A percentile compares a stretch with the other conserved stretches of the same genome.
phyloP scores from a whole-genome alignment of 1,139 yeast species.

The Lipomyces yarrowii region DNA sequence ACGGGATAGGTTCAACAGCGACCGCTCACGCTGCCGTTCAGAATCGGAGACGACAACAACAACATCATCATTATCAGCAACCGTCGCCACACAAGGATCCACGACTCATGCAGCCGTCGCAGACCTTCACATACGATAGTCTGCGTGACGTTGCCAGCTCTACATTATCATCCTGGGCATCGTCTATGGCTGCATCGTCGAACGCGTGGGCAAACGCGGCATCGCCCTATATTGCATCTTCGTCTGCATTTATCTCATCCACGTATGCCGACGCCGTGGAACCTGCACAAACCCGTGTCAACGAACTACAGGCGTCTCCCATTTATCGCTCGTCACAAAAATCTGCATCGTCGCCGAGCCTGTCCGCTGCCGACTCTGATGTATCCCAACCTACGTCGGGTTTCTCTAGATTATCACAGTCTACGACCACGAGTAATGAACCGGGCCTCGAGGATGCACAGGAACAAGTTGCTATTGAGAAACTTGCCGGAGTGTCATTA shows the following conservation, averaged over 20 bases:
- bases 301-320: neutral
- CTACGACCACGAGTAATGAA: neutral
- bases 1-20: conserved; percentile 26
- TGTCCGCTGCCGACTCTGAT: neutral
- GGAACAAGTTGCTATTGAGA: conserved; percentile 4
- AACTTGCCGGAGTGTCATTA: conserved; percentile 13
- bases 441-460: neutral
- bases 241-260: conserved; percentile 1
- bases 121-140: conserved; percentile 1
- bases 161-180: conserved; percentile 25
- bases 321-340: neutral
- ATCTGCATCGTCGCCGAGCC: neutral
- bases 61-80: conserved; percentile 3
- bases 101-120: neutral
- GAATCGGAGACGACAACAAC: conserved; percentile 4
- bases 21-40: conserved; percentile 22
- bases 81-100: conserved; percentile 8
- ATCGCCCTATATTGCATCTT: conserved; percentile 20
- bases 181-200: conserved; percentile 25
- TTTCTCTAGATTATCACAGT: neutral
- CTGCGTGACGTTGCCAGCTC: conserved; percentile 22
- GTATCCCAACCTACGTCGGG: neutral
- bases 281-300: neutral
- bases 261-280: conserved; percentile 19
- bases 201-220: conserved; percentile 28